Base-by-base conservation (phyloP, 2,329 filamentous ascomycete species). In the Aspergillus sp. region DNA sequence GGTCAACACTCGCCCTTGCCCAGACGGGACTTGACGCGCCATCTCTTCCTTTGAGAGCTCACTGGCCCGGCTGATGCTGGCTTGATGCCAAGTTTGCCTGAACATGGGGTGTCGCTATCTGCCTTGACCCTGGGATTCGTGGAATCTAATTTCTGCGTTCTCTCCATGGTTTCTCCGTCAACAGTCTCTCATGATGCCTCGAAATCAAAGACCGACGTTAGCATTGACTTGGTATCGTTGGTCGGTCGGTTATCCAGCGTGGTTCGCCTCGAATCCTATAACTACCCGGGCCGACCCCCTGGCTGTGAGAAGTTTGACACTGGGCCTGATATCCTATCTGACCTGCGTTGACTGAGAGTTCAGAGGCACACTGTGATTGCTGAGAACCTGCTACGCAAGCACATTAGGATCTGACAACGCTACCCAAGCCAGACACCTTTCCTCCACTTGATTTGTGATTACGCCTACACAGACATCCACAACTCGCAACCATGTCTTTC, bases 401-500 rank as follows among this genome's bases (percentile, higher is more conserved):
- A 25, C n/a, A 46, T 23, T 31, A 7, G 38, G 34, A 19, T 6
- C 22, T 56, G 41, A 54, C 54, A 45, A 56, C 62, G 61, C 65
- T 38, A 52, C 6, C 22, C 23, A 22, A 43, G 7, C 15, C 5
- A 41, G 31, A 17, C 13, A 3, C 25, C 28, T 41, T 41, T n/a
- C 15, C 23, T 17, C 49, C 54, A 47, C 48, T n/a, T 49, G 3
- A 30, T 17, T 47, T 49, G 34, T 41, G 48, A 3, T 51, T 34
- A 22, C 51, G 31, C 31, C 30, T 15, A 38, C 7, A 53, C 5
- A 49, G 25, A 52, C 53, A 34, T 51, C 6, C 4, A 17, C 4
- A 60, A 13, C 9, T 62, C 66, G 57, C 54, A 68, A 74, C 43
- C 57, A 83, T 84, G 72, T 69, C 73, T 53, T 68, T 65, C 59